phyloP scores from a whole-genome alignment of 2,329 filamentous ascomycete species.

The Cladorrhinum sp. region DNA sequence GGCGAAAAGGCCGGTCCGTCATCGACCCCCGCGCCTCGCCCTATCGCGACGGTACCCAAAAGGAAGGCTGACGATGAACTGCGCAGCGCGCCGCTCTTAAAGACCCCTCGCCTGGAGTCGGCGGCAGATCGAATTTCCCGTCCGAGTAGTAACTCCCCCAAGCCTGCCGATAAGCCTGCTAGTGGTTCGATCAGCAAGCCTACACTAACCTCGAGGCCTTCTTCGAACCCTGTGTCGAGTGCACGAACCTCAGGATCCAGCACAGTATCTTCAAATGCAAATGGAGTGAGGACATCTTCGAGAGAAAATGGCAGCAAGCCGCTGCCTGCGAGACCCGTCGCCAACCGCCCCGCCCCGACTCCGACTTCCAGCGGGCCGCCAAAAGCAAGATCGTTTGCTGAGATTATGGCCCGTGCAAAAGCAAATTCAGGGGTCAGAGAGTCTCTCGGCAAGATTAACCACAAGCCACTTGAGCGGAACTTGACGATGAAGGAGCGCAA shows the following conservation, averaged over 20 bases:
- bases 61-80: slow-evolving; percentile 57
- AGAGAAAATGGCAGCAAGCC: slow-evolving; percentile 7
- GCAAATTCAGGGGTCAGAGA: slow-evolving; percentile 59
- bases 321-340: neutral
- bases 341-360: slow-evolving; percentile 1
- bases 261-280: slow-evolving; percentile 6
- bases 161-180: slow-evolving; percentile 25
- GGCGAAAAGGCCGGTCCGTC: slow-evolving; percentile 47
- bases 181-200: slow-evolving; percentile 16
- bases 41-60: slow-evolving; percentile 42
- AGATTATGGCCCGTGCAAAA: slow-evolving; percentile 70
- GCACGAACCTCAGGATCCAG: neutral
- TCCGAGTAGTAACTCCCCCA: slow-evolving; percentile 24
- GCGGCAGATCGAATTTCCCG: slow-evolving; percentile 25
- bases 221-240: neutral
- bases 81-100: slow-evolving; percentile 36
- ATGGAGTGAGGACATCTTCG: neutral
- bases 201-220: slow-evolving; percentile 13
- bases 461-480: slow-evolving; percentile 68
- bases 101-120: slow-evolving; percentile 39
- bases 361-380: slow-evolving; percentile 37
- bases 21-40: slow-evolving; percentile 31
- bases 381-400: slow-evolving; percentile 72
- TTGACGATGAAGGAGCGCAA: slow-evolving; percentile 54
- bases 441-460: slow-evolving; percentile 69